Evolutionary conservation across 176 grass and related monocot genomes (phyloP), one percentile per base, ranked within the genome.

Genomic region (Leersia perrieri): DNA sequence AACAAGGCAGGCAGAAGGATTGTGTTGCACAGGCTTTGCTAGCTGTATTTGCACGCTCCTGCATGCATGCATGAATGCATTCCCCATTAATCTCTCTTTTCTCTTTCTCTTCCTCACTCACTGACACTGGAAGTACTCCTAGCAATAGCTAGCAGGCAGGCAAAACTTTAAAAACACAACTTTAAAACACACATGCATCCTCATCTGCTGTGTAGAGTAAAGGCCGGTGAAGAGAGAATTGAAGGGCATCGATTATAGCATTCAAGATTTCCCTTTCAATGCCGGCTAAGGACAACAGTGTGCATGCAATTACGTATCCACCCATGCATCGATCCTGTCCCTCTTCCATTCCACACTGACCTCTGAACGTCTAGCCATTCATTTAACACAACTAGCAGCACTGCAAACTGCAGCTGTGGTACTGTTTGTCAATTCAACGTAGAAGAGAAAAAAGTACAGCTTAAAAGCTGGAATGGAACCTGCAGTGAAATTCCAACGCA

Each of bases 211-310:
- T 74, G 33, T 33, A 75, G 66, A 44, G 69, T 80, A 80, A 86
- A 58, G 63, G 18, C 18, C 4, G 9, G 70, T 63, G 85, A 83
- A 83, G 79, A 83, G 34, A 40, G 45, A 83, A 88, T 83, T 88
- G 80, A 88, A 78, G 58, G 68, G 86, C 66, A 82, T 70, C 76
- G 66, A 87, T 74, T 58, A 87, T 74, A 5, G 83, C 83, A 80
- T 80, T 88, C 74, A 88, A 83, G 44, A 55, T 78, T 68, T 4
- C 60, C 66, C 60, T 72, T 72, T 88, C 58, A 88, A 88, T 88
- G 79, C 74, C 42, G 76, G 60, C 73, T 47, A 82, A 28, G 73
- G 86, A 78, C 86, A 73, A 41, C 73, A 83, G 73, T 66, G 67
- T 38, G 79, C 79, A 71, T 38, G 79, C 79, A 71, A 78, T 82